phyloP scores from a whole-genome alignment of 2,329 filamentous ascomycete species.

The Epicoccum nigrum region DNA sequence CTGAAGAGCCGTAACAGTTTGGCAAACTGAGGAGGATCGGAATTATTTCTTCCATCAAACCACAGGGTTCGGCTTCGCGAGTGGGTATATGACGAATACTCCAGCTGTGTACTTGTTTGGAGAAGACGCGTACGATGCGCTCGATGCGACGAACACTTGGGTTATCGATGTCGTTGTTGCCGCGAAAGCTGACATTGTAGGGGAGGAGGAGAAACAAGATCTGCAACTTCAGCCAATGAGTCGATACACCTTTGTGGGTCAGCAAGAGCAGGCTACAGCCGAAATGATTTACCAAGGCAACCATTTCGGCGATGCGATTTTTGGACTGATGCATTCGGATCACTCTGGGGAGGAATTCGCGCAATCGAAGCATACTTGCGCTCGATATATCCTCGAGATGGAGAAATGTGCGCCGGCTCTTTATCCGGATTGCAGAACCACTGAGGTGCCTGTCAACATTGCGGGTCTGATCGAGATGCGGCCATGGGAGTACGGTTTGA shows the following conservation, averaged over 20 bases:
- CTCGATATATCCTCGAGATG: neutral
- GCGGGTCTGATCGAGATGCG: neutral
- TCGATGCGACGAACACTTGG: constrained; percentile 1
- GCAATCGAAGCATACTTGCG: no score
- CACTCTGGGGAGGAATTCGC: neutral
- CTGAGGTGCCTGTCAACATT: neutral
- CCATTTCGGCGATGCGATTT: neutral
- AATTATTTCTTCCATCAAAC: constrained; percentile 7
- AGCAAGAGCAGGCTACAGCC: neutral
- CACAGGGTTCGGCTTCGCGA: constrained; percentile 1
- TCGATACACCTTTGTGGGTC: neutral
- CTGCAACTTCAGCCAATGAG: neutral
- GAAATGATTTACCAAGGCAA: constrained; percentile 1
- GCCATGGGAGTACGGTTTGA: constrained; percentile 5
- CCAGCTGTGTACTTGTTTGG: constrained; percentile 3
- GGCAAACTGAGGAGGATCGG: constrained; percentile 1
- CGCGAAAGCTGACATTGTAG: neutral
- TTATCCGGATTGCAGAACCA: neutral
- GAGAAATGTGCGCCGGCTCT: neutral
- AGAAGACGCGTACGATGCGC: neutral
- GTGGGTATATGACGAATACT: neutral
- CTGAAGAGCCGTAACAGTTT: neutral
- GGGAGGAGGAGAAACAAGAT: neutral
- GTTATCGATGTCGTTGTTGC: neutral
- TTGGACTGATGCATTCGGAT: neutral